Percentiles rank a stretch among this genome's conserved stretches.
Evolutionary conservation across 306 rosid genomes (phyloP).

Genomic region (Datisca glomerata): DNA sequence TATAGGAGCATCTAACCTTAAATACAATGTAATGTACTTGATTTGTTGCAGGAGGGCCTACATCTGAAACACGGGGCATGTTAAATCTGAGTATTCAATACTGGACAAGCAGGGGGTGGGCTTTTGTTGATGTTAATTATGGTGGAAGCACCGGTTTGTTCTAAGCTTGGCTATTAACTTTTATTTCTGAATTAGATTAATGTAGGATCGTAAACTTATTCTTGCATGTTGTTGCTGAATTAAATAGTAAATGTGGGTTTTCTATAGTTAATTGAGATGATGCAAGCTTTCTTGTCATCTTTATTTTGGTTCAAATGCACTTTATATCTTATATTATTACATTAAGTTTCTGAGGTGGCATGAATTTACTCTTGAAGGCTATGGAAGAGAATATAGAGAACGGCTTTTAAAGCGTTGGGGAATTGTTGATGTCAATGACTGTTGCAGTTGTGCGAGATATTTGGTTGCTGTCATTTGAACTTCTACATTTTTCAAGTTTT

Average conservation of each 20-base stretch:
- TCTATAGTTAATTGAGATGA: too few species aligned
- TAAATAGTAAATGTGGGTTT: too few species aligned
- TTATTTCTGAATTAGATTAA: background rate
- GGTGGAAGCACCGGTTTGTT: constrained; percentile 99
- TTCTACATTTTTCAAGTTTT: background rate
- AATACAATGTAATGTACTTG: constrained; percentile 1
- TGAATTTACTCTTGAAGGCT: constrained; percentile 37
- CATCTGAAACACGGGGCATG: constrained; percentile 60
- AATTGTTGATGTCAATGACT: constrained; percentile 90
- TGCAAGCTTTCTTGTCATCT: background rate
- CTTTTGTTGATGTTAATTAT: constrained; percentile 72
- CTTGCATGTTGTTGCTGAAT: too few species aligned
- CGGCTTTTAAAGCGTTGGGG: constrained; percentile 88
- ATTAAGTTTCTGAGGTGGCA: constrained; percentile 7
- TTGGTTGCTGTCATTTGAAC: constrained; percentile 39
- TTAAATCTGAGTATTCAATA: constrained; percentile 69
- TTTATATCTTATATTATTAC: background rate
- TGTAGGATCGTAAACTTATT: background rate
- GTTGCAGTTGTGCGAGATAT: constrained; percentile 85
- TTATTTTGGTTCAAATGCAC: background rate
- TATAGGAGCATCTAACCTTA: too few species aligned
- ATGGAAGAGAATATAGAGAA: constrained; percentile 86
- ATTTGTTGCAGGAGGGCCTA: constrained; percentile 82
- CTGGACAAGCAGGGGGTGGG: constrained; percentile 98
- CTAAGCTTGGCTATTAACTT: constrained; percentile 15